These are phyloP conservation scores for Naganishia vishniacii DNA, from an alignment of 768 basidiomycete species.

Conservation along the genomic window DNA sequence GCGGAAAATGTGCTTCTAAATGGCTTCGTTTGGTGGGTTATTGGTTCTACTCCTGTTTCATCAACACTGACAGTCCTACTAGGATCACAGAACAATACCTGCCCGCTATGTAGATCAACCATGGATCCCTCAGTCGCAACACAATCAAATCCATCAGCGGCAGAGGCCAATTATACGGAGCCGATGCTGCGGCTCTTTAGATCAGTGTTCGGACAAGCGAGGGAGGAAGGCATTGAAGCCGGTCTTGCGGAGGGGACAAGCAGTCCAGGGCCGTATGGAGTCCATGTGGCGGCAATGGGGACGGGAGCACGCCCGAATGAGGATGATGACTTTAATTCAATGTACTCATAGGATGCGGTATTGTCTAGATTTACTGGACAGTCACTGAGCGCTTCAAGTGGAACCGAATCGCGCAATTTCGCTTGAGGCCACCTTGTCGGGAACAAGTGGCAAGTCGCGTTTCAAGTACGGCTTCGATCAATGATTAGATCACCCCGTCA, in stretches of 20 bases:
- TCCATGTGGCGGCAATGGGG: background rate
- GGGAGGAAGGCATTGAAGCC: background rate
- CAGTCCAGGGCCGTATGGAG: background rate
- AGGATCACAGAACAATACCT: slow-evolving; percentile 22
- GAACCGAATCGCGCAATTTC: too few relatives aligned
- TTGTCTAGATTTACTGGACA: background rate
- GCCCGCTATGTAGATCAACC: slow-evolving; percentile 21
- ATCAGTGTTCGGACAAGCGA: slow-evolving; percentile 6
- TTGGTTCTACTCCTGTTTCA: background rate
- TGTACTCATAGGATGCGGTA: background rate
- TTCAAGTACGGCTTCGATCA: too few relatives aligned
- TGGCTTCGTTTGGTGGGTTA: slow-evolving; percentile 27
- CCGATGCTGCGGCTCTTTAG: slow-evolving; percentile 15
- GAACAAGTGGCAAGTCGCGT: too few relatives aligned
- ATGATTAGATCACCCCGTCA: too few relatives aligned
- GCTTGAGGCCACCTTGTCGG: too few relatives aligned
- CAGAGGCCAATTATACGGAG: background rate
- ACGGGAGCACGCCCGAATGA: slow-evolving; percentile 1
- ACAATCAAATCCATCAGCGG: background rate
- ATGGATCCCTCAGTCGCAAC: slow-evolving; percentile 15
- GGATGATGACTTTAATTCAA: slow-evolving; percentile 17
- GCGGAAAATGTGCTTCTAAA: slow-evolving; percentile 26
- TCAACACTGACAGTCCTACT: background rate
- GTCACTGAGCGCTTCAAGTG: too few relatives aligned
- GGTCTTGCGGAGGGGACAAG: background rate